Base-by-base conservation (phyloP, 306 rosid genomes). In the Malus orientalis region DNA sequence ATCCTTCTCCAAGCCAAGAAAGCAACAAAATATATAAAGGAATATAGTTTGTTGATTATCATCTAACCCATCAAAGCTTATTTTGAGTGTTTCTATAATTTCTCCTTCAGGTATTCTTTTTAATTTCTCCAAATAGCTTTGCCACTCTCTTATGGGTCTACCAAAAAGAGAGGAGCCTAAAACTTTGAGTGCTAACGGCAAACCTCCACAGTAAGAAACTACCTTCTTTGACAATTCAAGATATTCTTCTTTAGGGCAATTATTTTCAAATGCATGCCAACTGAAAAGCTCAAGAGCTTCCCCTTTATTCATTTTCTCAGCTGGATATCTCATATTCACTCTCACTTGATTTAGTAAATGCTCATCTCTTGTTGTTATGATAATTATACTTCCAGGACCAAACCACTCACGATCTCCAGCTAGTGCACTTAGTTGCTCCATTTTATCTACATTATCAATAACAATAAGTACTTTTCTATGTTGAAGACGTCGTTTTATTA, bases 171-270 rank as follows among this genome's bases (percentile, higher is more conserved):
- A 78, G 40, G 87, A 87, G 0, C 91, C 88, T 69, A 78, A 63
- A 2, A 75, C 81, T 70, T 82, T 58, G 44, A 84, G 85, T 5
- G 88, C 91, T 19, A 87, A 19, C 1, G 87, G 91, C 6, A 87
- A 4, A n/a, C 91, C 88, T 2, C 81, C 70, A 65, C 77, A 78
- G 11, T 80, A 83, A 44, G 68, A 2, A 49, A 76, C 73, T 0
- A 74, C 81, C 0, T 12, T 5, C 29, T 22, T 59, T 2, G 87
- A 71, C 4, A 82, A 76, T 1, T 45, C 38, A 23, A 0, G 1
- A 55, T 70, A 84, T 13, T 25, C 77, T 47, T 79, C 55, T 0
- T 0, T 13, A 3, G 82, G 82, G 2, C 25, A 53, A 3, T 15
- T 29, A 22, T 54, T 36, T 3, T 57, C 18, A 36, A 84, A 87